Base-by-base conservation (phyloP, 441 rosid species). In the Corymbia calophylla region DNA sequence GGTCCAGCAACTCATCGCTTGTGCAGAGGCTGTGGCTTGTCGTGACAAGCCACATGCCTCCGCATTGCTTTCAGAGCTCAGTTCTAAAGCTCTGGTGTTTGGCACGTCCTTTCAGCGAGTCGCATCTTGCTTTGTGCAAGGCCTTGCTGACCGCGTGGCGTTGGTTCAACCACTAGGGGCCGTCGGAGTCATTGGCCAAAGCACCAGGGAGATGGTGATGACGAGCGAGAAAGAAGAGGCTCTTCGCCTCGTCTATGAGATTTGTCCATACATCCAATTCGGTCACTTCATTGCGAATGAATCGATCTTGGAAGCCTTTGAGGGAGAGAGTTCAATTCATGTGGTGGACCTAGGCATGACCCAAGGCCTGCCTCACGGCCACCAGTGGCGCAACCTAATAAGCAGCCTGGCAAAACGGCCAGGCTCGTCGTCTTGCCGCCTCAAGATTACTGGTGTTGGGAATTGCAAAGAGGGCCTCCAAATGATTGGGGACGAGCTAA, bases 11-110 rank as follows among this genome's bases (percentile, higher is more conserved):
- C 95, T 94, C 84, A 91, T 92, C 13, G 89, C 93, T 68, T 92
- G 92, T 53, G 94, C 94, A 0, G 94, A 93, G 88, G 95, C 94
- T 9, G 93, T 93, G 87, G 94, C 94, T 70, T 93, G 94, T 55
- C 91, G 92, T 1, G 93, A 94, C 90, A 94, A 91, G 89, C 53
- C 84, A 19, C 92, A 91, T 29, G 93, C 94, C 56, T 92, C 94
- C 2, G 54, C 92, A 29, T 86, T 93, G 66, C 91, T 93, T 16
- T 91, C 91, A 7, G 94, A 92, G 88, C 93, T 94, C 86, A 73
- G 88, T 29, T 81, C 91, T 6, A 90, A 92, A 87, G 93, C 93
- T 29, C 92, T 91, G 27, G 94, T 92, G 85, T 92, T 94, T 10
- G 94, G 94, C 39, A 92, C 94, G 31, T 92, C 93, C 1, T 94